These are phyloP conservation scores for Verticillium longisporum DNA, from an alignment of 2,329 filamentous ascomycete genomes.

Conservation along the genomic window DNA sequence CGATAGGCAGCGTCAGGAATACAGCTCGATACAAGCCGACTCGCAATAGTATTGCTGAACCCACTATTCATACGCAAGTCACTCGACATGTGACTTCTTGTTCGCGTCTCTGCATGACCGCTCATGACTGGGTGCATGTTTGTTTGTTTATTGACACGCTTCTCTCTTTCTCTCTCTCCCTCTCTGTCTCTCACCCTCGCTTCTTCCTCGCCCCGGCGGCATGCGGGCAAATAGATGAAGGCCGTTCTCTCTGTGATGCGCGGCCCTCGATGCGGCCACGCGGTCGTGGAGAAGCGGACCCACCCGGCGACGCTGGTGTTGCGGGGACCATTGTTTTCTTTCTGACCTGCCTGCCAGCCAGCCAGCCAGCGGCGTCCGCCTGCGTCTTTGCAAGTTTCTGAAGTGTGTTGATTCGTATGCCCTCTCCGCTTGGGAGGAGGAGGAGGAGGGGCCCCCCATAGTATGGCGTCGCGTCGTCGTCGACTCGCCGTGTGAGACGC, in stretches of 20 bases:
- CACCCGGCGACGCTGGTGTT: not conserved
- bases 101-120: not conserved
- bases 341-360: too few species aligned
- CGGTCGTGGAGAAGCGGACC: not conserved
- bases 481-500: not conserved
- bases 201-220: not conserved
- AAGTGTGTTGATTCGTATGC: too few species aligned
- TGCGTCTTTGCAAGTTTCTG: not conserved
- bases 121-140: not conserved
- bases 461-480: too few species aligned
- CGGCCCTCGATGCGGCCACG: conserved; percentile 1
- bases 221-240: not conserved
- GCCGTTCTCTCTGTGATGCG: not conserved
- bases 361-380: too few species aligned
- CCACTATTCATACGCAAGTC: not conserved
- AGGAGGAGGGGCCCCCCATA: too few species aligned
- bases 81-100: not conserved
- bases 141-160: not conserved
- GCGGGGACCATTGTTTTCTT: not conserved
- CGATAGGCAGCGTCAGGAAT: not conserved
- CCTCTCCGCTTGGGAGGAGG: too few species aligned
- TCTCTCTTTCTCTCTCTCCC: too few species aligned
- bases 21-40: not conserved
- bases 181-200: too few species aligned
- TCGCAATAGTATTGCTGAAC: not conserved